Evolutionary conservation across 2,329 filamentous ascomycete species (phyloP).

Genomic region (Botrytis porri): DNA sequence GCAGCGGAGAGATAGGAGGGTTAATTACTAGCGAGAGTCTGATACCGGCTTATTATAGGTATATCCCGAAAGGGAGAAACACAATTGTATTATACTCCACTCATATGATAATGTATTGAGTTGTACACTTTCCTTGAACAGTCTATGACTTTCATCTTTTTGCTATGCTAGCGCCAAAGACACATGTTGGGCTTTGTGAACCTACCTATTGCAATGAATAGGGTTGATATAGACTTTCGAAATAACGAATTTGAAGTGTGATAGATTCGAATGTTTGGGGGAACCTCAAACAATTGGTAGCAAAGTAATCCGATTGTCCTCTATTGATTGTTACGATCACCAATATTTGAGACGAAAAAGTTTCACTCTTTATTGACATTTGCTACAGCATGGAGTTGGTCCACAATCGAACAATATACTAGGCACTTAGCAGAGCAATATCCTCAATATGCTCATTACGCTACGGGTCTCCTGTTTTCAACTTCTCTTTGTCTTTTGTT

Average conservation of each 20-base stretch:
- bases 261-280: too few species aligned
- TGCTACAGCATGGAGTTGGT: too few species aligned
- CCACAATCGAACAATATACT: too few species aligned
- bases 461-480: background rate
- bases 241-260: background rate
- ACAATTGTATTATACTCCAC: slow-evolving; percentile 20
- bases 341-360: too few species aligned
- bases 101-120: slow-evolving; percentile 12
- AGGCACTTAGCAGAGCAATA: too few species aligned
- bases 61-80: background rate
- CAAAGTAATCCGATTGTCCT: too few species aligned
- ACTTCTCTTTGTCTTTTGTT: background rate
- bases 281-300: too few species aligned
- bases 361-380: too few species aligned
- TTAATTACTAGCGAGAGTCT: background rate
- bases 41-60: background rate
- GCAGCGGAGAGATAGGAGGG: background rate
- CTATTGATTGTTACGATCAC: too few species aligned
- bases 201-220: background rate
- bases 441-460: too few species aligned
- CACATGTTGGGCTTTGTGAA: background rate
- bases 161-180: background rate
- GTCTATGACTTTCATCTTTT: background rate
- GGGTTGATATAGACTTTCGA: background rate
- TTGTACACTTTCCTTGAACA: background rate